A percentile compares a stretch with the other conserved stretches of the same genome.
Evolutionary conservation across 176 grass and related monocot genomes (phyloP).

Genomic region (Saccharum spontaneum): DNA sequence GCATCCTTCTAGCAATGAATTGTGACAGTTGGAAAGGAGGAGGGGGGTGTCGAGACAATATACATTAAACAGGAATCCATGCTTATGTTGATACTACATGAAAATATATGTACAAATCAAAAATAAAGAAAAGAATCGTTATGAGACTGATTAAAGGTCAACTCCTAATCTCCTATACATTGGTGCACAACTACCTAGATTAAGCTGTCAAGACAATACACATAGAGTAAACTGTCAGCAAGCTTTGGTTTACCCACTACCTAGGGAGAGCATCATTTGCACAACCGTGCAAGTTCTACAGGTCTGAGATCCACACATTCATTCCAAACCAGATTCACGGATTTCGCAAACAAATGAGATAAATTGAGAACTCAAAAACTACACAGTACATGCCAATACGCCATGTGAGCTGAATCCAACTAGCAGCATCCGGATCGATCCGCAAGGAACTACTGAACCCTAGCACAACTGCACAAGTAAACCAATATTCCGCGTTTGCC

Average conservation of each 20-base stretch:
- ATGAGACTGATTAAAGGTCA: neutral
- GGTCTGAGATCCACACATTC: neutral
- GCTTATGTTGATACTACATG: neutral
- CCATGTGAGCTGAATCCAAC: neutral
- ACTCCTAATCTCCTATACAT: neutral
- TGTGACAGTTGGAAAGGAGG: neutral
- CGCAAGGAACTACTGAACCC: neutral
- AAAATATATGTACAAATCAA: neutral
- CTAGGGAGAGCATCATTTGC: neutral
- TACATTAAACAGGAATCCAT: neutral
- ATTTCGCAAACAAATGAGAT: neutral
- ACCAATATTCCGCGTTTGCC: neutral
- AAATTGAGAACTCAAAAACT: neutral
- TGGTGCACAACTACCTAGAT: neutral
- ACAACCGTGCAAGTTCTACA: neutral
- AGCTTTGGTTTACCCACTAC: neutral
- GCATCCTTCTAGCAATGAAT: neutral
- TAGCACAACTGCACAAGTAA: neutral
- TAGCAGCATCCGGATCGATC: slow-evolving; percentile 8
- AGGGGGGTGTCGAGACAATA: neutral
- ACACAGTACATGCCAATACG: neutral
- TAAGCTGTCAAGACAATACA: neutral
- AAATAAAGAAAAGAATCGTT: neutral
- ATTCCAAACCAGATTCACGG: slow-evolving; percentile 8
- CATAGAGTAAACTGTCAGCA: neutral